Percentiles rank a stretch among this genome's conserved stretches.
These are phyloP conservation scores for Backusella luteola DNA, from an alignment of 192 early-diverging fungal genomes.

Conservation along the genomic window DNA sequence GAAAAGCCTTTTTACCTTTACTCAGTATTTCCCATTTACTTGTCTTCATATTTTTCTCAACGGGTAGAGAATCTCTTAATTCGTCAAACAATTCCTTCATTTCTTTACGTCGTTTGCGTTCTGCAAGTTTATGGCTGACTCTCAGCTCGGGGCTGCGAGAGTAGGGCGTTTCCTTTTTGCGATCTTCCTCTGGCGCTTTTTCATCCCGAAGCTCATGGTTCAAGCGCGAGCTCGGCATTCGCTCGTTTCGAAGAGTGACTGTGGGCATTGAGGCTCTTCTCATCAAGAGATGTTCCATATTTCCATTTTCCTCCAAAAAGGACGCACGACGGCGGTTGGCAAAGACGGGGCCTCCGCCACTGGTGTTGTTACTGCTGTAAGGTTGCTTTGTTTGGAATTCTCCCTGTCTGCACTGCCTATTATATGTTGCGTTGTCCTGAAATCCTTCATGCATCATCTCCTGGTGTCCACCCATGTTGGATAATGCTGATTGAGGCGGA, in stretches of 20 bases:
- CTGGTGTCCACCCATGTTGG: slow-evolving; percentile 2
- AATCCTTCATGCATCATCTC: slow-evolving; percentile 7
- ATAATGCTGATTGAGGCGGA: slow-evolving; percentile 25
- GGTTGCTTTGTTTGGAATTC: neutral
- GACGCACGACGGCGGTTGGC: slow-evolving; percentile 18
- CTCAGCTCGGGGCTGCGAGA: slow-evolving; percentile 73
- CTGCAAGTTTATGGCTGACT: slow-evolving; percentile 85
- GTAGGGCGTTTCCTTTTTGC: slow-evolving; percentile 53
- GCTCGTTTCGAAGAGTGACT: slow-evolving; percentile 13
- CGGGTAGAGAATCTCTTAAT: slow-evolving; percentile 73
- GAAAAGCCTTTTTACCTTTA: slow-evolving; percentile 57
- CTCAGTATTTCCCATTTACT: slow-evolving; percentile 91
- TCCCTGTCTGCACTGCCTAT: neutral
- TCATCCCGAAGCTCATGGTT: neutral
- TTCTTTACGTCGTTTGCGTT: slow-evolving; percentile 83
- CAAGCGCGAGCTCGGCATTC: neutral
- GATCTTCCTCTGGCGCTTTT: neutral
- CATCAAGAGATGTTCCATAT: slow-evolving; percentile 10
- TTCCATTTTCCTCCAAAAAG: slow-evolving; percentile 20
- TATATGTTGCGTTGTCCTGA: neutral
- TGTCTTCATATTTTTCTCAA: slow-evolving; percentile 77
- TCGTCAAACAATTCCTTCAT: slow-evolving; percentile 94
- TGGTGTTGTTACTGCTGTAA: neutral
- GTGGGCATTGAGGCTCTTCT: slow-evolving; percentile 36
- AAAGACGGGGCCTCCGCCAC: neutral